A percentile compares a stretch with the other conserved stretches of the same genome.
Evolutionary conservation across 2,329 filamentous ascomycete genomes (phyloP).

Genomic region (Chaetomium strumarium): DNA sequence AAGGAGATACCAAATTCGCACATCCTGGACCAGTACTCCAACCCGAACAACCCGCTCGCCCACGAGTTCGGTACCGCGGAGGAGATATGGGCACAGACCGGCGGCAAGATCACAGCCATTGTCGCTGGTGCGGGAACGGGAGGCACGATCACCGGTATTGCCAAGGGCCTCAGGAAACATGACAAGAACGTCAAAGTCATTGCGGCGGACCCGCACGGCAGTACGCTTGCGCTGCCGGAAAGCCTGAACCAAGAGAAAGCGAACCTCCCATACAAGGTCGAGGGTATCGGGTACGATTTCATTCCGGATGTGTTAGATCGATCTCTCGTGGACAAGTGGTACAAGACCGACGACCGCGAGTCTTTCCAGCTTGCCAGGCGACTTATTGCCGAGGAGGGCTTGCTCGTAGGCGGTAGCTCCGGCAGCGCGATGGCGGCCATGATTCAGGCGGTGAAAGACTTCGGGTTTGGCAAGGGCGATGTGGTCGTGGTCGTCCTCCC

Average conservation of each 20-base stretch:
- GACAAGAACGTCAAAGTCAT: constrained; percentile 80
- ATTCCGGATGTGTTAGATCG: constrained; percentile 89
- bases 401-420: constrained; percentile 88
- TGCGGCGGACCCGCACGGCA: constrained; percentile 87
- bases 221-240: constrained; percentile 79
- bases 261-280: constrained; percentile 91
- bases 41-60: constrained; percentile 83
- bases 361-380: constrained; percentile 87
- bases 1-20: constrained; percentile 97
- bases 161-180: constrained; percentile 80
- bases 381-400: constrained; percentile 87
- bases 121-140: constrained; percentile 93
- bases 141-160: constrained; percentile 87
- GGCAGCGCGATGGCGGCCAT: constrained; percentile 63
- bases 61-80: constrained; percentile 93
- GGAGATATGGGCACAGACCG: constrained; percentile 91
- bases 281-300: constrained; percentile 98
- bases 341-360: constrained; percentile 92
- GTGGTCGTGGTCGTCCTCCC: constrained; percentile 86
- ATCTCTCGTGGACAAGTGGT: constrained; percentile 81
- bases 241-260: constrained; percentile 70
- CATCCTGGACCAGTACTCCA: constrained; percentile 94
- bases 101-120: constrained; percentile 73
- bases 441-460: constrained; percentile 31
- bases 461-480: constrained; percentile 59